These are phyloP conservation scores for Xylaria intraflava DNA, from an alignment of 495 filamentous ascomycete genomes.

Conservation along the genomic window DNA sequence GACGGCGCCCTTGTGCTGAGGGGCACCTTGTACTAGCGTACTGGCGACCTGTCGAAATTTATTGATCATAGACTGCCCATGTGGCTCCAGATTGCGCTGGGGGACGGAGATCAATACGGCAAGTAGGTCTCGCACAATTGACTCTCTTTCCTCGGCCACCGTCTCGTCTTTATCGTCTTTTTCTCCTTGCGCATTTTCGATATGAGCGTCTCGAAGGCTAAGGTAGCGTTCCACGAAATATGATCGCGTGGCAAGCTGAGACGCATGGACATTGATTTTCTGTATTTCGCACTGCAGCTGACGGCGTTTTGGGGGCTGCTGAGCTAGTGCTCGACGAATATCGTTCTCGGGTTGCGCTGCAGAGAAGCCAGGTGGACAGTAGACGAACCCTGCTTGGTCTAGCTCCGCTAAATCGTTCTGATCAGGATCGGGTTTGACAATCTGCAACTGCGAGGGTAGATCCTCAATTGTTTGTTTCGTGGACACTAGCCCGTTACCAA, in stretches of 20 bases:
- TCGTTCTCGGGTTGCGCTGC: constrained; percentile 29
- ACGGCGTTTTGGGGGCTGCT: constrained; percentile 36
- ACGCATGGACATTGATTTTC: constrained; percentile 74
- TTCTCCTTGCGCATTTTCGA: constrained; percentile 14
- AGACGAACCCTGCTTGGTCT: constrained; percentile 28
- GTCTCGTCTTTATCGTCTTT: constrained; percentile 38
- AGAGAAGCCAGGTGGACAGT: constrained; percentile 31
- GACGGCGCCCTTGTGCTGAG: constrained; percentile 48
- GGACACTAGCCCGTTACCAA: constrained; percentile 54
- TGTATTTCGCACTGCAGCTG: constrained; percentile 74
- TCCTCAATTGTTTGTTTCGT: constrained; percentile 55
- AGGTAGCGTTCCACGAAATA: constrained; percentile 80
- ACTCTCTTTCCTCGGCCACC: constrained; percentile 63
- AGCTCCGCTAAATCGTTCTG: constrained; percentile 20
- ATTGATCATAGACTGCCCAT: constrained; percentile 62
- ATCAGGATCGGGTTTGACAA: constrained; percentile 39
- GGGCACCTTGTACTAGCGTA: constrained; percentile 59
- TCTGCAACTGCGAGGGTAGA: constrained; percentile 54
- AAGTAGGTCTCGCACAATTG: constrained; percentile 69
- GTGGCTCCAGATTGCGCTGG: constrained; percentile 77
- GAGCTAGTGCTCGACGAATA: constrained; percentile 30
- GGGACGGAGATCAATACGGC: constrained; percentile 62
- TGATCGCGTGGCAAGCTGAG: constrained; percentile 65
- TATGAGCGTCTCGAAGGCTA: constrained; percentile 53
- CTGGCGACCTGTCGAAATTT: constrained; percentile 72